These are phyloP conservation scores for Bondarzewia mesenterica DNA, from an alignment of 1,284 basidiomycete species.

Conservation along the genomic window DNA sequence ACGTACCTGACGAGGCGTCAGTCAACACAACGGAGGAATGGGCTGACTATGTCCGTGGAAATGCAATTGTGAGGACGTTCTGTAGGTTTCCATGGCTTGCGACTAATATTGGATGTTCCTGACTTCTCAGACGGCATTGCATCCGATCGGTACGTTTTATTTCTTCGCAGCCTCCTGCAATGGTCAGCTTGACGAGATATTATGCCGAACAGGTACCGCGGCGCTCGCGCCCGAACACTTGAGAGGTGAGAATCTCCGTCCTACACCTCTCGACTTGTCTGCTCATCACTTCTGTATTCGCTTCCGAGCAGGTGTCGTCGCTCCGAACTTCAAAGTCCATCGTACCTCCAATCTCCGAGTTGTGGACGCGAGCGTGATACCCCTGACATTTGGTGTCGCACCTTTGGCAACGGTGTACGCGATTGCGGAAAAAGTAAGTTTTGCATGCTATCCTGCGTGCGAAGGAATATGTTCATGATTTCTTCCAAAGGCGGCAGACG, in stretches of 20 bases:
- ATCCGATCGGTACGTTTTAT: background rate
- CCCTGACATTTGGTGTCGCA: slow-evolving; percentile 12
- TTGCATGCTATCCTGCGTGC: too few species aligned
- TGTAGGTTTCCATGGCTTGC: background rate
- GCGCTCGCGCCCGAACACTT: slow-evolving; percentile 17
- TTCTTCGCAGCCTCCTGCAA: background rate
- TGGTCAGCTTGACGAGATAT: too few species aligned
- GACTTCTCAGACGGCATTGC: background rate
- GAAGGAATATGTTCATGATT: too few species aligned
- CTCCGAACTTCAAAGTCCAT: slow-evolving; percentile 42
- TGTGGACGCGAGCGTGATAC: slow-evolving; percentile 14
- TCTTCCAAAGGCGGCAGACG: background rate
- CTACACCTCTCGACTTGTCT: slow-evolving; percentile 6
- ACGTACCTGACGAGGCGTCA: slow-evolving; percentile 5
- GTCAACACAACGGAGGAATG: slow-evolving; percentile 12
- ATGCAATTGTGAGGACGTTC: slow-evolving; percentile 9
- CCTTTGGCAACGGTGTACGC: slow-evolving; percentile 12
- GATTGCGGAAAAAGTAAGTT: slow-evolving; percentile 12
- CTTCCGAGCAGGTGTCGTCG: slow-evolving; percentile 40
- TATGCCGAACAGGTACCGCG: slow-evolving; percentile 11
- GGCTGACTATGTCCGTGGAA: slow-evolving; percentile 8
- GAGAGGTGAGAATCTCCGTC: slow-evolving; percentile 8
- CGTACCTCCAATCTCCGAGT: slow-evolving; percentile 34
- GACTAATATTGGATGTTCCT: background rate
- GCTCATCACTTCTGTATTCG: too few species aligned